A percentile compares a stretch with the other conserved stretches of the same genome.
These are phyloP conservation scores for Saturnispora saitoi DNA, from an alignment of 805 yeast species.

Conservation along the genomic window DNA sequence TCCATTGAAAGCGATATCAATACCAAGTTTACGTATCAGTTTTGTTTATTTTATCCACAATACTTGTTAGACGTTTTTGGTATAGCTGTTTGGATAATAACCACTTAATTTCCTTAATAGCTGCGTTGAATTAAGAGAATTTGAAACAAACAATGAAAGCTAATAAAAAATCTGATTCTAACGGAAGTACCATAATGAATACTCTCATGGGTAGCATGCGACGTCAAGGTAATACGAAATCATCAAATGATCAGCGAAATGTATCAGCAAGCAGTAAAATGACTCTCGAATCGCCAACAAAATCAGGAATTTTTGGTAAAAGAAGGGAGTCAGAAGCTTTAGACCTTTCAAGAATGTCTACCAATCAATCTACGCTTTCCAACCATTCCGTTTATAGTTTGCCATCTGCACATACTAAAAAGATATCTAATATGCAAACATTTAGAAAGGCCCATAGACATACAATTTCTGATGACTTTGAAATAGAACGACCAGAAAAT, in stretches of 20 bases:
- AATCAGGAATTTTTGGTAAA: conserved; percentile 1
- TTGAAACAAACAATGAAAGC: conserved; percentile 6
- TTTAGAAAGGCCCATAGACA: conserved; percentile 29
- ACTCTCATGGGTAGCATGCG: conserved; percentile 14
- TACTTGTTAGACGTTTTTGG: conserved; percentile 1
- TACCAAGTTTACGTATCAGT: background rate
- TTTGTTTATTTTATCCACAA: background rate
- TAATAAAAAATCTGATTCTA: conserved; percentile 9
- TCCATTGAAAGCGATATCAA: background rate
- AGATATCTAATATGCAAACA: conserved; percentile 15
- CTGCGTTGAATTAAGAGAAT: background rate
- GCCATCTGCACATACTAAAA: conserved; percentile 24
- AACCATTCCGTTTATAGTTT: conserved; percentile 20
- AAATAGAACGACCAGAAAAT: conserved; percentile 59
- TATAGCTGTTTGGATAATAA: background rate
- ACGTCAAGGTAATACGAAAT: conserved; percentile 3
- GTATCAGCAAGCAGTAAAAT: background rate
- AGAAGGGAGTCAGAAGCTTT: conserved; percentile 8
- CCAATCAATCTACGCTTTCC: conserved; percentile 19
- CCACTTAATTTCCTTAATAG: too few relatives aligned
- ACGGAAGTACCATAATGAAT: conserved; percentile 8
- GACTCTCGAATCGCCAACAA: conserved; percentile 5
- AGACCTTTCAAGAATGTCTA: conserved; percentile 24
- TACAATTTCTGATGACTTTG: conserved; percentile 32
- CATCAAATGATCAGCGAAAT: background rate